Percentiles rank a stretch among this genome's conserved stretches.
Conservation (phyloP, 257 asterid genomes). For the Buddleja alternifolia region DNA sequence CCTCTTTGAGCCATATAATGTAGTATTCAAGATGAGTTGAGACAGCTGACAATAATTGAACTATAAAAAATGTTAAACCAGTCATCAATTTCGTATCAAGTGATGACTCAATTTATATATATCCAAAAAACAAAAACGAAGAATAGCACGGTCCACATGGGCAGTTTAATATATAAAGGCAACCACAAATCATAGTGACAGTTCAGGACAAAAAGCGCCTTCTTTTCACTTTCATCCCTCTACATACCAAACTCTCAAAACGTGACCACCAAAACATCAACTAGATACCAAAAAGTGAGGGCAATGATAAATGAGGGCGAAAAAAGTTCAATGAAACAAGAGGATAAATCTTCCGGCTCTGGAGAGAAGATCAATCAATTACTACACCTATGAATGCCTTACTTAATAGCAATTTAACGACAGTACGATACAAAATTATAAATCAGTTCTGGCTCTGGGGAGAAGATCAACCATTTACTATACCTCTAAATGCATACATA, state of each 20-base stretch:
- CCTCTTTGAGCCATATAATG: no score
- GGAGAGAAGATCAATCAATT: background rate
- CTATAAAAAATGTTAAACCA: no score
- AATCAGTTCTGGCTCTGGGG: constrained; percentile 8
- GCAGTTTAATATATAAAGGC: constrained; percentile 1
- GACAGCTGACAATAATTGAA: no score
- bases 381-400: background rate
- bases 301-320: background rate
- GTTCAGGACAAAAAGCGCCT: background rate
- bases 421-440: background rate
- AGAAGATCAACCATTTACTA: background rate
- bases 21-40: no score
- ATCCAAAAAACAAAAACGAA: no score
- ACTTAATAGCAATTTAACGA: background rate
- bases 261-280: background rate
- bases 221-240: background rate
- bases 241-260: background rate
- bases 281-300: background rate
- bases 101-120: no score
- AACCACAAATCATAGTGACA: background rate
- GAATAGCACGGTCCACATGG: background rate
- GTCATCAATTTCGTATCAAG: no score
- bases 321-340: background rate
- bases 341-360: background rate
- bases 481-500: background rate